Evolutionary conservation across 805 yeast genomes (phyloP), one percentile per base, ranked within the genome.

Genomic region (Yarrowia divulgata): DNA sequence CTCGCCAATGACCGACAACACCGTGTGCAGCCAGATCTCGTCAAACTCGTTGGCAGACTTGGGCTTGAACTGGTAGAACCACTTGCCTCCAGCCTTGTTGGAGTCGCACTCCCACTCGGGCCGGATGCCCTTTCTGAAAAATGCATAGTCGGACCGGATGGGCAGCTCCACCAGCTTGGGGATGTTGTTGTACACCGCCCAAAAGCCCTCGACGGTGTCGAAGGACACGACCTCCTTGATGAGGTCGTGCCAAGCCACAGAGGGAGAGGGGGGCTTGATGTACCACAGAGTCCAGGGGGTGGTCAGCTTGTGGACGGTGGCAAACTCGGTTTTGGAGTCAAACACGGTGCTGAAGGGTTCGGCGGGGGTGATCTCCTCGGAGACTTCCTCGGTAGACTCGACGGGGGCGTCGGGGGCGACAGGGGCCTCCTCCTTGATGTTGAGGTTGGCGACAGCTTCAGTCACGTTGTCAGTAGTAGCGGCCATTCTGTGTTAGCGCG

Each of bases 61-160:
- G 57, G 71, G 63, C 79, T 84, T 88, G 81, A 90, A 88, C 80
- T 85, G 88, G 81, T 86, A 90, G 52, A 90, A 84, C 97, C 97
- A 95, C 82, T 91, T 92, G 77, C 99, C 99, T 78, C 99, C 99
- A 74, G 88, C 85, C 71, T 90, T 80, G 81, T 95, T 95, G 73
- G 87, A 86, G 68, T 82, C 84, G 80, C 95, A 98, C 84, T 95
- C 99, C 99, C 99, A 95, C 85, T 95, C 98, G 69, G 99, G 99
- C 80, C 91, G 90, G 76, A 95, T 88, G 70, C 93, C 97, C 78
- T 90, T 90, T 82, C 94, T 90, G 85, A 95, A 95, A 77, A 94
- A 87, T 79, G 95, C 97, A 82, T 94, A 94, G 81, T 95, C 98
- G 13, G 97, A 90, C 80, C 89, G 91, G 76, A 89, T 77, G 74